phyloP scores from a whole-genome alignment of 257 asterid species.

The Ehretia macrophylla region DNA sequence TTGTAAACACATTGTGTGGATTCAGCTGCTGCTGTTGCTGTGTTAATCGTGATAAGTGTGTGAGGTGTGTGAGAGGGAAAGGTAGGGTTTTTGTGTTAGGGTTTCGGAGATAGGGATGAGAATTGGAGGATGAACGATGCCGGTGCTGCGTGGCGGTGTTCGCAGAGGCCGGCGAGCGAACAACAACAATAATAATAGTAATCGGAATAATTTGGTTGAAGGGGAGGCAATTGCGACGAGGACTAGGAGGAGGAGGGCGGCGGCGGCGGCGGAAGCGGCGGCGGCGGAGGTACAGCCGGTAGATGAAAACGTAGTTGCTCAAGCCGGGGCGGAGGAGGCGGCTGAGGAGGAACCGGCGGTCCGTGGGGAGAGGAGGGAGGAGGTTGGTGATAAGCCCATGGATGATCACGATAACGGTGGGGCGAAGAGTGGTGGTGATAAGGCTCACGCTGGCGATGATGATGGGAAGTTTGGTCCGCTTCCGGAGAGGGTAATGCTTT shows the following conservation, averaged over 20 bases:
- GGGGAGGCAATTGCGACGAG: constrained; percentile 57
- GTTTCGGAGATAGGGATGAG: constrained; percentile 24
- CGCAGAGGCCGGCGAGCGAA: constrained; percentile 62
- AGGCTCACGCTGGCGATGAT: constrained; percentile 58
- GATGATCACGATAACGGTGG: constrained; percentile 48
- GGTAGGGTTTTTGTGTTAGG: neutral
- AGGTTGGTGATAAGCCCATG: constrained; percentile 49
- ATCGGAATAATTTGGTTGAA: constrained; percentile 21
- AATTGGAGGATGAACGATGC: constrained; percentile 79
- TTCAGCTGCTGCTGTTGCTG: neutral
- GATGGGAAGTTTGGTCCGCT: constrained; percentile 46
- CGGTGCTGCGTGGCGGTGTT: constrained; percentile 70
- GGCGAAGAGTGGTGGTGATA: constrained; percentile 40
- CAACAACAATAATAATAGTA: constrained; percentile 7
- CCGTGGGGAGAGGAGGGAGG: constrained; percentile 27
- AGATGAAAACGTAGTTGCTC: constrained; percentile 39
- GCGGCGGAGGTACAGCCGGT: constrained; percentile 22
- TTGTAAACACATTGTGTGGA: neutral
- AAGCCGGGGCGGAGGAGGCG: constrained; percentile 28
- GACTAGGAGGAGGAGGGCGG: constrained; percentile 47
- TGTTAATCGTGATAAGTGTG: neutral
- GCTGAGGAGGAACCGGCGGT: constrained; percentile 24
- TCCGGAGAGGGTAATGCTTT: constrained; percentile 56
- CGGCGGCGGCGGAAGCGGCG: constrained; percentile 42
- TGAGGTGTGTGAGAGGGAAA: neutral